Conservation (phyloP, 805 yeast species). For the Candida palmyrensis region DNA sequence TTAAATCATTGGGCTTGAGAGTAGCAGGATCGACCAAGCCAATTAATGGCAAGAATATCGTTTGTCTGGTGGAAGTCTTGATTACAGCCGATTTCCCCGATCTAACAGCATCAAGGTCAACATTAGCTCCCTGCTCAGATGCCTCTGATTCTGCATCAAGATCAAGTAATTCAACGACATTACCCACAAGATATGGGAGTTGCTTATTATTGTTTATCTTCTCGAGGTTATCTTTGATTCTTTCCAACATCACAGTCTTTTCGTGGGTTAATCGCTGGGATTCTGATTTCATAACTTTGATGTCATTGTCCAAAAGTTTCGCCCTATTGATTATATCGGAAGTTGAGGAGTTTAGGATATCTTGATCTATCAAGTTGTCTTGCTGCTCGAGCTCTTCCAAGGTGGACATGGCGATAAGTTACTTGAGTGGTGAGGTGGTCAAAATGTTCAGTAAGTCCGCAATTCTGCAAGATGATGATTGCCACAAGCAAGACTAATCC, state of each 20-base stretch:
- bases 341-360: slow-evolving; percentile 71
- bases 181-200: slow-evolving; percentile 93
- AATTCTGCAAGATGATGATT: no score
- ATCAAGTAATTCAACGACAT: slow-evolving; percentile 90
- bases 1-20: slow-evolving; percentile 95
- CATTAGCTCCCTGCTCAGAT: slow-evolving; percentile 88
- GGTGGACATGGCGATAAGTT: slow-evolving; percentile 59
- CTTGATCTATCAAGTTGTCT: slow-evolving; percentile 70
- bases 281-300: slow-evolving; percentile 91
- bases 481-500: no score
- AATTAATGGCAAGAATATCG: slow-evolving; percentile 91
- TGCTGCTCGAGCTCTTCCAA: slow-evolving; percentile 71
- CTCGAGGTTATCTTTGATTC: slow-evolving; percentile 93
- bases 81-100: slow-evolving; percentile 97
- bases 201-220: slow-evolving; percentile 94
- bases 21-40: slow-evolving; percentile 90
- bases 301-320: slow-evolving; percentile 86
- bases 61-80: slow-evolving; percentile 95
- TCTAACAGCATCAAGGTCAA: slow-evolving; percentile 86
- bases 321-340: slow-evolving; percentile 82
- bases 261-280: slow-evolving; percentile 87
- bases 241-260: slow-evolving; percentile 85
- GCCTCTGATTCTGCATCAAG: slow-evolving; percentile 81
- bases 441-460: no score
- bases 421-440: background rate